Evolutionary conservation across 495 filamentous ascomycete genomes (phyloP).

Genomic region (Neurospora sp.): DNA sequence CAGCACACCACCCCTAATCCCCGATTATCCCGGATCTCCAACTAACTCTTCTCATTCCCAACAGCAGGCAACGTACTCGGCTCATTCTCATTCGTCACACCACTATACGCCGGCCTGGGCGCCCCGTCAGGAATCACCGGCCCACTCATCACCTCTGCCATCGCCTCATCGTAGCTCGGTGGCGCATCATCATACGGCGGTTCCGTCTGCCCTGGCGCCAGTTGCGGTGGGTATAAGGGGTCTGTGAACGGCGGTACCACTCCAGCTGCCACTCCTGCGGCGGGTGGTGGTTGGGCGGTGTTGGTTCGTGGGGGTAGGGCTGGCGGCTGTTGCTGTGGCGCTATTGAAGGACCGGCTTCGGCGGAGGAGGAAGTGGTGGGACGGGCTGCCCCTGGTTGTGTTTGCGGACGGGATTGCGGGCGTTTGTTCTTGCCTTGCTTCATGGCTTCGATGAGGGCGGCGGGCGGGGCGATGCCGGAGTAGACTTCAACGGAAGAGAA

Average conservation of each 20-base stretch:
- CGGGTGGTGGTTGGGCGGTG: conserved; percentile 15
- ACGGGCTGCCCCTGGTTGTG: conserved; percentile 26
- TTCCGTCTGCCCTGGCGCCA: conserved; percentile 16
- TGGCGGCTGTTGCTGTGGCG: conserved; percentile 4
- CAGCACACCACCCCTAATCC: too few relatives aligned
- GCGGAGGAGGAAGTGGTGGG: conserved; percentile 15
- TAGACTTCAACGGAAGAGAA: conserved; percentile 66
- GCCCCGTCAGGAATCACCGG: conserved; percentile 24
- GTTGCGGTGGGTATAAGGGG: conserved; percentile 37
- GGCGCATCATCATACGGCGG: conserved; percentile 51
- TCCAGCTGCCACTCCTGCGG: conserved; percentile 7
- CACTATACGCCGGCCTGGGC: conserved; percentile 35
- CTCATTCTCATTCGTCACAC: conserved; percentile 38
- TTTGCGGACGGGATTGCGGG: conserved; percentile 11
- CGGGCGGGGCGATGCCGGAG: conserved; percentile 82
- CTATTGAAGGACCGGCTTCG: conserved; percentile 2
- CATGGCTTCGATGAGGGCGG: conserved; percentile 61
- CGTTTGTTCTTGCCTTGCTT: conserved; percentile 21
- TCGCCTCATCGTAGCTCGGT: conserved; percentile 85
- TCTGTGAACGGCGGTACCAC: conserved; percentile 12
- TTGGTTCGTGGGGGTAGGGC: conserved; percentile 7
- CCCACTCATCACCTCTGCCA: conserved; percentile 58
- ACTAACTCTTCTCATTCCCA: conserved; percentile 16
- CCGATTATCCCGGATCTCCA: too few relatives aligned
- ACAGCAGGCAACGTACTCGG: conserved; percentile 27